A percentile compares a stretch with the other conserved stretches of the same genome.
Conservation (phyloP, 1,284 basidiomycete genomes). For the Ceraceosorus guamensis region DNA sequence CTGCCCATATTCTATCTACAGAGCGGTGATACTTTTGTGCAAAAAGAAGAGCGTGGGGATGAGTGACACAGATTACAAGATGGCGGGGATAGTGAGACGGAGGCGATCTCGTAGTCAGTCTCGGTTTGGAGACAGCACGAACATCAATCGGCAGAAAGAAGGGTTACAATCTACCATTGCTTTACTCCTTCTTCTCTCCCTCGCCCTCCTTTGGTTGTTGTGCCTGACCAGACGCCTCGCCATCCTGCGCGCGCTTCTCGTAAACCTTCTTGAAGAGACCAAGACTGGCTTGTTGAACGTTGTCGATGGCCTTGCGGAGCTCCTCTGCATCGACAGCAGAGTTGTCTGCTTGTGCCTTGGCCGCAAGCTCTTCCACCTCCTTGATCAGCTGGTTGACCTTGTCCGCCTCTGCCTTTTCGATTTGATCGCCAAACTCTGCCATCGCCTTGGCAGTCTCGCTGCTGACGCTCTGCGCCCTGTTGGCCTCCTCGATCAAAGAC, state of each 20-base stretch:
- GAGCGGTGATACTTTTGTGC: neutral
- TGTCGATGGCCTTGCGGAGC: slow-evolving; percentile 86
- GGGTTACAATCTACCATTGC: neutral
- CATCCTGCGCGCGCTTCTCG: slow-evolving; percentile 76
- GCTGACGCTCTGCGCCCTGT: slow-evolving; percentile 91
- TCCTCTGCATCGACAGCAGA: slow-evolving; percentile 70
- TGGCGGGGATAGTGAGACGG: neutral
- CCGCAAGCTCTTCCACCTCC: slow-evolving; percentile 84
- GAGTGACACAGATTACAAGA: neutral
- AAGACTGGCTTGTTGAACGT: slow-evolving; percentile 92
- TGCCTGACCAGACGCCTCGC: slow-evolving; percentile 27
- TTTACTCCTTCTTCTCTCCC: slow-evolving; percentile 43
- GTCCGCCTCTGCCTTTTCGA: slow-evolving; percentile 88
- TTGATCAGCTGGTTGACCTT: slow-evolving; percentile 61
- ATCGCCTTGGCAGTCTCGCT: slow-evolving; percentile 94
- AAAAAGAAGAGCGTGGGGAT: neutral
- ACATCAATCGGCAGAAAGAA: neutral
- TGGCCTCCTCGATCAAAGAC: slow-evolving; percentile 86
- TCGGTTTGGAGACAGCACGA: neutral
- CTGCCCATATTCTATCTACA: too few relatives aligned
- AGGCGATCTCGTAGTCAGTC: neutral
- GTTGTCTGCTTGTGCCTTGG: slow-evolving; percentile 83
- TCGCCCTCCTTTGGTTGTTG: slow-evolving; percentile 21
- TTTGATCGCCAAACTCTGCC: slow-evolving; percentile 94
- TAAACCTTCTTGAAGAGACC: slow-evolving; percentile 98